Evolutionary conservation across 805 yeast species (phyloP).

Genomic region (Suhomyces kilbournensis): DNA sequence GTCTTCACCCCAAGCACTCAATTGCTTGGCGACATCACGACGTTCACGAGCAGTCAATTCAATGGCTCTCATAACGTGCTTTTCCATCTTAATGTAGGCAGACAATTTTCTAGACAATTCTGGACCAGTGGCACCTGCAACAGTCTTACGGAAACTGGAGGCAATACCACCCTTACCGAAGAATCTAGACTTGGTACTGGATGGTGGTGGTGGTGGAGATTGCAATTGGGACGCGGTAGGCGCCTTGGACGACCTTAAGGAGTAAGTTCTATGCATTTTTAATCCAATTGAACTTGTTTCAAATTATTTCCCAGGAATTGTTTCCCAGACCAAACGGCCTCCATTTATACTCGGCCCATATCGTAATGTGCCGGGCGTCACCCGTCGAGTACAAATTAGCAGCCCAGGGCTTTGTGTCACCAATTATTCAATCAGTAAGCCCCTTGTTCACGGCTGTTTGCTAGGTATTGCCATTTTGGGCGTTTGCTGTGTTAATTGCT

Average conservation of each 20-base stretch:
- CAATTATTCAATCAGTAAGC: not conserved
- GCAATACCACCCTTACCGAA: slow-evolving; percentile 78
- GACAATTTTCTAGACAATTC: slow-evolving; percentile 74
- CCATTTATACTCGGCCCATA: not conserved
- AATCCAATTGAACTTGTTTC: not conserved
- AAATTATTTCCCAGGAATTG: not conserved
- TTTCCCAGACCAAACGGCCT: not conserved
- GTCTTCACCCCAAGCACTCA: slow-evolving; percentile 83
- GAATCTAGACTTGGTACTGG: slow-evolving; percentile 84
- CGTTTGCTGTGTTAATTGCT: slow-evolving; percentile 6
- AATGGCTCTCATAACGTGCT: slow-evolving; percentile 74
- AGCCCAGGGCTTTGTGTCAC: not conserved
- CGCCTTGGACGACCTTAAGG: slow-evolving; percentile 90
- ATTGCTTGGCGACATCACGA: slow-evolving; percentile 77
- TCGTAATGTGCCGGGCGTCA: not conserved
- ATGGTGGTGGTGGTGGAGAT: slow-evolving; percentile 93
- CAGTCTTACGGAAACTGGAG: slow-evolving; percentile 60
- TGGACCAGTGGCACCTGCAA: slow-evolving; percentile 81
- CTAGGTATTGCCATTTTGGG: slow-evolving; percentile 5
- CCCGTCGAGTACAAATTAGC: not conserved
- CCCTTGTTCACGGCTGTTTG: slow-evolving; percentile 1
- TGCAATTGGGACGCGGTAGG: slow-evolving; percentile 96
- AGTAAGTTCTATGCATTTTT: slow-evolving; percentile 95
- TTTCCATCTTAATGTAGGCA: slow-evolving; percentile 75
- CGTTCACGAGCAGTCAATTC: slow-evolving; percentile 77